Conservation (phyloP, 306 rosid genomes). For the Cyamopsis tetragonoloba region DNA sequence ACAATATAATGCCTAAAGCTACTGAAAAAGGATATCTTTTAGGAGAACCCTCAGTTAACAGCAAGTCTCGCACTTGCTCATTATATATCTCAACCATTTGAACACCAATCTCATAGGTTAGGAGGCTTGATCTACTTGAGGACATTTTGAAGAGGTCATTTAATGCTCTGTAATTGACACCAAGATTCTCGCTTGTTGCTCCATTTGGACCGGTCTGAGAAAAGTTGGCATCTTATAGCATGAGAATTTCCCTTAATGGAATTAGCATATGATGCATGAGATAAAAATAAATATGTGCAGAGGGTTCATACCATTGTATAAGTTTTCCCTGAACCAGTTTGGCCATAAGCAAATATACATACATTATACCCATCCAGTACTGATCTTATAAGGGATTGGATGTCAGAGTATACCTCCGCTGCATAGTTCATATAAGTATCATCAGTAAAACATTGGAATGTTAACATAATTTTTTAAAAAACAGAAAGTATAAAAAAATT, state of each 20-base stretch:
- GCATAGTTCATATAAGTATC: constrained; percentile 17
- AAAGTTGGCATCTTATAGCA: constrained; percentile 18
- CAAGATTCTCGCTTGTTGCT: constrained; percentile 40
- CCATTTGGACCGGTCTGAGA: constrained; percentile 51
- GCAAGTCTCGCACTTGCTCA: constrained; percentile 55
- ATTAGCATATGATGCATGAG: constrained; percentile 2
- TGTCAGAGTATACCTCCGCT: constrained; percentile 59
- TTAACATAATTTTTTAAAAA: background rate
- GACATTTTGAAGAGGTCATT: constrained; percentile 44
- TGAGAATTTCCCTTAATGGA: constrained; percentile 16
- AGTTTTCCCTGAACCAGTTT: constrained; percentile 72
- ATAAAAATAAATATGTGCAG: constrained; percentile 4
- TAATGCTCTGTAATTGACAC: constrained; percentile 51
- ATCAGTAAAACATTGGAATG: background rate
- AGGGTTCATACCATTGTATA: constrained; percentile 59
- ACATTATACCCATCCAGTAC: constrained; percentile 65
- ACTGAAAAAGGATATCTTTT: constrained; percentile 43
- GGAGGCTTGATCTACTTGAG: constrained; percentile 19
- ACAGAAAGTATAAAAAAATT: background rate
- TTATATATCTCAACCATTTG: constrained; percentile 54
- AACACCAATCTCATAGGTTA: constrained; percentile 38
- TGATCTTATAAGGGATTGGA: constrained; percentile 46
- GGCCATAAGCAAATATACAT: constrained; percentile 69
- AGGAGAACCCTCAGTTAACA: constrained; percentile 18
- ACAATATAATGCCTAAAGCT: background rate